These are phyloP conservation scores for Chlorociboria aeruginascens DNA, from an alignment of 495 filamentous ascomycete genomes.

Conservation along the genomic window DNA sequence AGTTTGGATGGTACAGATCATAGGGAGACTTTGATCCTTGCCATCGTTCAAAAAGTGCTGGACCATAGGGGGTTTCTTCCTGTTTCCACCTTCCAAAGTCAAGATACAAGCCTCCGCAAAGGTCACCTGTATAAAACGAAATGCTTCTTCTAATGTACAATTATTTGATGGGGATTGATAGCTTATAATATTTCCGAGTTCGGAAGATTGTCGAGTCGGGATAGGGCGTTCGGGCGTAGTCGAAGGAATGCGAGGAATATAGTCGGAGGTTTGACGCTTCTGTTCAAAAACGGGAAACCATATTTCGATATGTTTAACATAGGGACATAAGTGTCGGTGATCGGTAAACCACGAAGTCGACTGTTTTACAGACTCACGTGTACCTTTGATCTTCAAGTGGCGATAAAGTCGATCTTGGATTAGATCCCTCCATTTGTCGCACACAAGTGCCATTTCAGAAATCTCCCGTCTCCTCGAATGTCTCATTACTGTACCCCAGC, in stretches of 20 bases:
- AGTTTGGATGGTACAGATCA: conserved; percentile 37
- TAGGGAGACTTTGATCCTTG: conserved; percentile 24
- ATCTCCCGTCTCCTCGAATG: conserved; percentile 55
- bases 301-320: conserved; percentile 60
- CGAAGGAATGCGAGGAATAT: conserved; percentile 30
- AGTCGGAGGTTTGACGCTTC: conserved; percentile 13
- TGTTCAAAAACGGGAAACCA: conserved; percentile 45
- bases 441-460: conserved; percentile 52
- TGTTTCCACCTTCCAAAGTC: conserved; percentile 66
- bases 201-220: conserved; percentile 9
- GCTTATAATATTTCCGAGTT: conserved; percentile 3
- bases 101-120: conserved; percentile 51
- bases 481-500: conserved; percentile 52
- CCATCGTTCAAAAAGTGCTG: conserved; percentile 34
- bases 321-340: conserved; percentile 43
- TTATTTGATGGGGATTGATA: conserved; percentile 48
- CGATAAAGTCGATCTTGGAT: conserved; percentile 60
- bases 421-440: conserved; percentile 45
- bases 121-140: conserved; percentile 40
- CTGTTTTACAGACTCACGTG: conserved; percentile 40
- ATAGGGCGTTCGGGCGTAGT: conserved; percentile 32
- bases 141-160: conserved; percentile 55
- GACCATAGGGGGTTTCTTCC: conserved; percentile 56
- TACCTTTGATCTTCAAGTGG: conserved; percentile 64
- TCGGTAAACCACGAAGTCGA: conserved; percentile 43